phyloP scores from a whole-genome alignment of 176 grass and related monocot species.

The Carex myosuroides region DNA sequence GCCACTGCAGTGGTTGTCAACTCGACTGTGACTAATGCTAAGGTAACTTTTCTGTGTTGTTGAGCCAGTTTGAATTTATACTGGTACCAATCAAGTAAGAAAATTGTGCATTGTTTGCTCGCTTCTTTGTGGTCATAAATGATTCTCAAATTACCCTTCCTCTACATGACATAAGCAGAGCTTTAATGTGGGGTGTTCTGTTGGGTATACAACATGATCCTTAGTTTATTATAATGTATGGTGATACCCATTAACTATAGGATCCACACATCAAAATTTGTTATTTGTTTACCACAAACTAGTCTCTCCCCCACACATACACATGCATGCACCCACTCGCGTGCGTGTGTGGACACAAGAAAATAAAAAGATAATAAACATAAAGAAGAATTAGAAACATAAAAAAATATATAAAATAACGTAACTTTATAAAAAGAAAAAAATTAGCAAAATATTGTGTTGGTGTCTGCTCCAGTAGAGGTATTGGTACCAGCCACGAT shows the following conservation, averaged over 20 bases:
- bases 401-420: background rate
- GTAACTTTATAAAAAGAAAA: background rate
- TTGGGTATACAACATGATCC: background rate
- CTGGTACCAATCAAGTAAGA: background rate
- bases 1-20: slow-evolving; percentile 78
- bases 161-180: background rate
- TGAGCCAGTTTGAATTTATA: background rate
- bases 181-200: background rate
- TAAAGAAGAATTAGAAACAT: background rate
- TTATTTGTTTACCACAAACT: background rate
- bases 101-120: background rate
- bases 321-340: background rate
- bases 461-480: background rate
- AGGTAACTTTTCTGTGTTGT: slow-evolving; percentile 43
- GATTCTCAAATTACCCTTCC: background rate
- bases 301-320: background rate
- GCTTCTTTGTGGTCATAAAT: background rate
- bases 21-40: slow-evolving; percentile 77
- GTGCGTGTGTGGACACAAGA: too few relatives aligned
- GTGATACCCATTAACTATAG: background rate
- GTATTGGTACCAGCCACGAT: background rate
- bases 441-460: background rate
- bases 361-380: background rate
- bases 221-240: background rate
- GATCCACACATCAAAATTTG: background rate